phyloP scores from a whole-genome alignment of 176 grass and related monocot species.

The Carex pumila region DNA sequence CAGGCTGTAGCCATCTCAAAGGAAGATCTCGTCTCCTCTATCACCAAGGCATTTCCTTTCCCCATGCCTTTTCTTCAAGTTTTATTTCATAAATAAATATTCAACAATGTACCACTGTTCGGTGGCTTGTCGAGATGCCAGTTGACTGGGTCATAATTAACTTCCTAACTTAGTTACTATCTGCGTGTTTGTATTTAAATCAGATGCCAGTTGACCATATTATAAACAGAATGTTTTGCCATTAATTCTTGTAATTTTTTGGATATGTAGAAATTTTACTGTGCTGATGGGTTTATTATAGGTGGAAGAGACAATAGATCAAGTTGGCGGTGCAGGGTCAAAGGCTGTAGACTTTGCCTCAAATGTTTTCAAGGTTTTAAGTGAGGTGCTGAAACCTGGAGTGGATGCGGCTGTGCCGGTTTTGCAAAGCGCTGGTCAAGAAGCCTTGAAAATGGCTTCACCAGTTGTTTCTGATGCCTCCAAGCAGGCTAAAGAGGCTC shows the following conservation, averaged over 20 bases:
- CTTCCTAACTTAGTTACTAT: no score
- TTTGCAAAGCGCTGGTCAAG: conserved; percentile 54
- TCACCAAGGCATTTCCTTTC: conserved; percentile 43
- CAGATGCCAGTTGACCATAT: not conserved
- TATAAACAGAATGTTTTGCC: not conserved
- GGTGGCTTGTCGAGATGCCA: not conserved
- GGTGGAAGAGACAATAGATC: conserved; percentile 65
- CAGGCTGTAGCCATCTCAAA: conserved; percentile 57
- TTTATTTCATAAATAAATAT: not conserved
- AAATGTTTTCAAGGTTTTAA: conserved; percentile 38
- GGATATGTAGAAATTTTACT: not conserved
- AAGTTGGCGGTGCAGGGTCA: conserved; percentile 36
- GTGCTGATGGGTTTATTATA: not conserved
- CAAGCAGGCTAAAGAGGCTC: conserved; percentile 61
- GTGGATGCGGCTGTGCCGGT: conserved; percentile 47
- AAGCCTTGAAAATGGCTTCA: conserved; percentile 63
- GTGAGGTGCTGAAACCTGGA: conserved; percentile 54
- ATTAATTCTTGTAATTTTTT: not conserved
- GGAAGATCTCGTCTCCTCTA: conserved; percentile 55
- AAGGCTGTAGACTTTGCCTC: conserved; percentile 33
- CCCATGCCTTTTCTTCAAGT: not conserved
- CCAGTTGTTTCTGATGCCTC: conserved; percentile 58
- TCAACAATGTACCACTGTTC: not conserved
- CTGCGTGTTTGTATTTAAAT: no score
- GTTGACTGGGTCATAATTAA: no score